Evolutionary conservation across 164 flowering plant genomes (phyloP).

Genomic region (Vitis cinerea): DNA sequence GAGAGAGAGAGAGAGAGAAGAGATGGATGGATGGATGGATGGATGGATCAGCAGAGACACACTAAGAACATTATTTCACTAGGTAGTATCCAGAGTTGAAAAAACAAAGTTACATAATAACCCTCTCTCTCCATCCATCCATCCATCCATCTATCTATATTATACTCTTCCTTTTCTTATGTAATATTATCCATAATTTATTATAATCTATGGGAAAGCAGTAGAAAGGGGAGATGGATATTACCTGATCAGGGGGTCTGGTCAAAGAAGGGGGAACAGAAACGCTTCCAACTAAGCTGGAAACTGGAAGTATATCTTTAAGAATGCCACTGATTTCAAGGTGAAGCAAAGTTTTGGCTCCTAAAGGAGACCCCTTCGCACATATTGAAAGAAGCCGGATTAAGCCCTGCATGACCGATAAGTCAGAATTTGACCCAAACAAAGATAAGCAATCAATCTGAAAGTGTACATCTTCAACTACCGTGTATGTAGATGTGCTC

Average conservation of each 20-base stretch:
- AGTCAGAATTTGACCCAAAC: slow-evolving; percentile 17
- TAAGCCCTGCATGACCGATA: slow-evolving; percentile 65
- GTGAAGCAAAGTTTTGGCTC: slow-evolving; percentile 85
- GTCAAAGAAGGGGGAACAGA: slow-evolving; percentile 92
- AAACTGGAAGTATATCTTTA: slow-evolving; percentile 83
- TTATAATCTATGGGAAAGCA: too few relatives aligned
- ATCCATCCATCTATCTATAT: too few relatives aligned
- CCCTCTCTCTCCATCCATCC: too few relatives aligned
- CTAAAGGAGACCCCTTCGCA: slow-evolving; percentile 90
- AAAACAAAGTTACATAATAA: too few relatives aligned
- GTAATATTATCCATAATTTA: too few relatives aligned
- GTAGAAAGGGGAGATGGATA: too few relatives aligned
- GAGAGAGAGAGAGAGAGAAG: too few relatives aligned
- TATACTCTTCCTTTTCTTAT: too few relatives aligned
- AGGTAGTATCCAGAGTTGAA: too few relatives aligned
- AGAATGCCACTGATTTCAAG: slow-evolving; percentile 96
- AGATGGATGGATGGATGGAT: too few relatives aligned
- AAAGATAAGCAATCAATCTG: not conserved
- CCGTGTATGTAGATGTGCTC: slow-evolving; percentile 92
- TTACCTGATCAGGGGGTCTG: slow-evolving; percentile 96
- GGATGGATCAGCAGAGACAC: too few relatives aligned
- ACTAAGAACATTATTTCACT: too few relatives aligned
- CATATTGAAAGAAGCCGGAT: slow-evolving; percentile 91
- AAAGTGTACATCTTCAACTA: slow-evolving; percentile 23
- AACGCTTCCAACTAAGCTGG: slow-evolving; percentile 65